A percentile compares a stretch with the other conserved stretches of the same genome.
phyloP scores from a whole-genome alignment of 179 eudicot genomes.

The Monotropa hypopitys region DNA sequence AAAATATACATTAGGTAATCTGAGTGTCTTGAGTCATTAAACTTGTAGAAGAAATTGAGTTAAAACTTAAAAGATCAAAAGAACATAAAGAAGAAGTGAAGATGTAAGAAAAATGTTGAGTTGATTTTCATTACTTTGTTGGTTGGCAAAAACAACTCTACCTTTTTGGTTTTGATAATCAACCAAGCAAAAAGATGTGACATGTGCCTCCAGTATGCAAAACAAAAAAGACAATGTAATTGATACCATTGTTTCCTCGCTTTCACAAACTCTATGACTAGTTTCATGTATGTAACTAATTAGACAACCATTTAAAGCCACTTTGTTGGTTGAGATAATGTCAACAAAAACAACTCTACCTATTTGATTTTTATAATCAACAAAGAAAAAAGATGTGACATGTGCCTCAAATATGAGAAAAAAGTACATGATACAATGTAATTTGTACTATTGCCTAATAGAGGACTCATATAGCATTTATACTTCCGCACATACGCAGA shows the following conservation, averaged over 20 bases:
- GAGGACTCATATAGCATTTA: background rate
- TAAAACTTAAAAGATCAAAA: background rate
- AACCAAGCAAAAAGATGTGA: background rate
- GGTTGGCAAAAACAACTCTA: background rate
- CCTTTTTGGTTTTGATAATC: background rate
- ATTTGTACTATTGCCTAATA: background rate
- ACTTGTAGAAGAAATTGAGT: background rate
- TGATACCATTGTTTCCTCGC: background rate
- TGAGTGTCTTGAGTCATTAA: background rate
- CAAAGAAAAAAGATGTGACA: background rate
- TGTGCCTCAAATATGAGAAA: background rate
- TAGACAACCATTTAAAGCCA: background rate
- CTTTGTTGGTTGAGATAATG: background rate
- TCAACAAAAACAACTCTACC: background rate
- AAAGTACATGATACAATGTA: background rate
- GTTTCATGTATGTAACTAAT: background rate
- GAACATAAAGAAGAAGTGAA: background rate
- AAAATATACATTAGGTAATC: conserved; percentile 5
- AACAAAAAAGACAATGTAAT: background rate
- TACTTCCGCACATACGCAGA: too few relatives aligned
- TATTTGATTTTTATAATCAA: background rate
- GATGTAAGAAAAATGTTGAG: background rate
- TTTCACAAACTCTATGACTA: background rate
- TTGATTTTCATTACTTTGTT: background rate
- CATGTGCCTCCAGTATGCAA: background rate